Base-by-base conservation (phyloP, 345 rosid genomes). In the Linum tenue region DNA sequence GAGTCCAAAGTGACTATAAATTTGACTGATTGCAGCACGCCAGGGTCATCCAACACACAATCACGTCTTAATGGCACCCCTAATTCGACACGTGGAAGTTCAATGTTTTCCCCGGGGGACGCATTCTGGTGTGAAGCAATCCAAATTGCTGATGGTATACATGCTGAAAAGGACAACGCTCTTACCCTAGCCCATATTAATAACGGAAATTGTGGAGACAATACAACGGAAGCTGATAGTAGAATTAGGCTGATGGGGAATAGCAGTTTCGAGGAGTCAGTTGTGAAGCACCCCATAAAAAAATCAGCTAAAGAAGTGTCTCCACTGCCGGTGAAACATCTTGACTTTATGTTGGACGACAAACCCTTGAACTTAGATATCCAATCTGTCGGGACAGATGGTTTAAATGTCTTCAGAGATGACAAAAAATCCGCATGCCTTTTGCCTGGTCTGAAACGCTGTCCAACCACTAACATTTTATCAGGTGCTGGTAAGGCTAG, bases 121-220 rank as follows among this genome's bases (percentile, higher is more conserved):
- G 83, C 87, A 67, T 92, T 92, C 75, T 92, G 98, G 98, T 84
- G 82, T 80, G 98, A 92, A 78, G 98, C 96, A 63, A 81, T 92
- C 78, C 81, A 82, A 75, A 72, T 92, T 76, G 98, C 94, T 76
- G 98, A 92, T 81, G 90, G 91, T 60, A 75, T 92, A 76, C 70
- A 74, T 75, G 66, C 68, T 64, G 84, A 78, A 75, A 56, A 69
- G 60, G 77, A 76, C 55, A 63, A 68, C 64, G 67, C 72, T 64
- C 55, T 68, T 79, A 60, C 61, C 65, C 39, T 62, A 40, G 69
- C 56, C 67, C 76, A 67, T 72, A 61, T 59, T 37, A 64, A 61
- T 65, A 61, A 57, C 63, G 76, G 67, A 70, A 75, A 60, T 51
- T 60, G 69, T 73, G 68, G 66, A 61, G 77, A 78, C 40, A 77